Percentiles rank a stretch among this genome's conserved stretches.
phyloP scores from a whole-genome alignment of 2,329 filamentous ascomycete species.

The Colletotrichum gigasporum region DNA sequence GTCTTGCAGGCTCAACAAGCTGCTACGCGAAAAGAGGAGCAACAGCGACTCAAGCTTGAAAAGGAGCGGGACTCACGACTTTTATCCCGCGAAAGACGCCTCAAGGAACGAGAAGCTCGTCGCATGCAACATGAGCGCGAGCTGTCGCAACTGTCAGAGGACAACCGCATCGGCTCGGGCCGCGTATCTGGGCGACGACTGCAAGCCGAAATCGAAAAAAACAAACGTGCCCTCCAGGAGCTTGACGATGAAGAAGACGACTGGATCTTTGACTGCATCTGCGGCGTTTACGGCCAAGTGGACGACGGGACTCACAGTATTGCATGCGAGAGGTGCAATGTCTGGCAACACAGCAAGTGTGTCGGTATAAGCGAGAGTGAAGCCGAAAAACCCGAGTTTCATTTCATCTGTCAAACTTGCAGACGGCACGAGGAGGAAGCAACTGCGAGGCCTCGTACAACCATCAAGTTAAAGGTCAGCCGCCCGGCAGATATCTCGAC shows the following conservation, averaged over 20 bases:
- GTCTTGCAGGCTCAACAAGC: conserved; percentile 72
- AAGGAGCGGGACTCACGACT: conserved; percentile 82
- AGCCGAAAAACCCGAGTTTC: conserved; percentile 86
- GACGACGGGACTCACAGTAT: conserved; percentile 96
- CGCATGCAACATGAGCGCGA: conserved; percentile 88
- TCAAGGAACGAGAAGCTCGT: conserved; percentile 86
- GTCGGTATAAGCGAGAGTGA: conserved; percentile 81
- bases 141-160: conserved; percentile 80
- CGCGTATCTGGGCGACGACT: conserved; percentile 82
- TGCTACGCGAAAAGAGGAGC: conserved; percentile 73
- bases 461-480: conserved; percentile 65
- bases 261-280: conserved; percentile 96
- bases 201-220: conserved; percentile 84
- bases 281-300: conserved; percentile 89
- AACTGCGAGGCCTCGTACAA: conserved; percentile 63
- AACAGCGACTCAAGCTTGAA: conserved; percentile 67
- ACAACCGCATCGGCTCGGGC: conserved; percentile 70
- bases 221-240: conserved; percentile 78
- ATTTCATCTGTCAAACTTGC: conserved; percentile 86
- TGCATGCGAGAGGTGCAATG: conserved; percentile 90
- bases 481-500: conserved; percentile 23
- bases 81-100: conserved; percentile 84
- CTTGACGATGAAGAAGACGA: conserved; percentile 75
- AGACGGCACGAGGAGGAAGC: conserved; percentile 72
- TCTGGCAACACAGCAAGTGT: conserved; percentile 98